These are phyloP conservation scores for Penicillium sumatraense DNA, from an alignment of 2,329 filamentous ascomycete species.

Conservation along the genomic window DNA sequence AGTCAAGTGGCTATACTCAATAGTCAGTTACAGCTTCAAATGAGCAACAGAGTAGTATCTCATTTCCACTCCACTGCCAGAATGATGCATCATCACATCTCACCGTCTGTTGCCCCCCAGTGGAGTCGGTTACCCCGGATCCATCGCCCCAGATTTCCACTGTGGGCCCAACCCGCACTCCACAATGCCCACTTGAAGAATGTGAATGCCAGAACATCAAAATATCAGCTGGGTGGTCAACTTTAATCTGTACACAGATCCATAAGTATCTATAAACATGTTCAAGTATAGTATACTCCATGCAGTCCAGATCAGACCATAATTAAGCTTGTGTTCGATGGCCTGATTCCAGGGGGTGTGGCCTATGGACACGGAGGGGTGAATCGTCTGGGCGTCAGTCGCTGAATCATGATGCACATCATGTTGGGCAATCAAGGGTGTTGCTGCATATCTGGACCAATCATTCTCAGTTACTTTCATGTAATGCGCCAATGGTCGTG, in stretches of 20 bases:
- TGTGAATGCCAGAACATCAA: background rate
- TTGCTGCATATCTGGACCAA: background rate
- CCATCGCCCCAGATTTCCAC: constrained; percentile 14
- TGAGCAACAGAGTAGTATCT: background rate
- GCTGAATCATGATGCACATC: constrained; percentile 18
- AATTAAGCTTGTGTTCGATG: constrained; percentile 1
- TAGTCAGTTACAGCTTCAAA: background rate
- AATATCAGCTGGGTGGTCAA: too few relatives aligned
- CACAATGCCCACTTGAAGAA: background rate
- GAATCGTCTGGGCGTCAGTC: background rate
- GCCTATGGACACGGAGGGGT: constrained; percentile 1
- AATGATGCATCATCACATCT: background rate
- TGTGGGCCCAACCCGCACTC: constrained; percentile 2
- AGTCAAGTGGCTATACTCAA: background rate
- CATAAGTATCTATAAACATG: too few relatives aligned
- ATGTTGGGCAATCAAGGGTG: background rate
- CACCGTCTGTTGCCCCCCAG: background rate
- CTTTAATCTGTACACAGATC: too few relatives aligned
- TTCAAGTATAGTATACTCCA: too few relatives aligned
- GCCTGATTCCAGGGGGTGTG: constrained; percentile 9
- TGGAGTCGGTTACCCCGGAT: constrained; percentile 11
- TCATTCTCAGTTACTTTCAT: background rate
- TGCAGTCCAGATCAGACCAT: background rate
- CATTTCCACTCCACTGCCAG: too few relatives aligned
- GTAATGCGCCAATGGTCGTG: background rate